phyloP scores from a whole-genome alignment of 73 alveolate genomes.

The Symbiodinium pilosum region DNA sequence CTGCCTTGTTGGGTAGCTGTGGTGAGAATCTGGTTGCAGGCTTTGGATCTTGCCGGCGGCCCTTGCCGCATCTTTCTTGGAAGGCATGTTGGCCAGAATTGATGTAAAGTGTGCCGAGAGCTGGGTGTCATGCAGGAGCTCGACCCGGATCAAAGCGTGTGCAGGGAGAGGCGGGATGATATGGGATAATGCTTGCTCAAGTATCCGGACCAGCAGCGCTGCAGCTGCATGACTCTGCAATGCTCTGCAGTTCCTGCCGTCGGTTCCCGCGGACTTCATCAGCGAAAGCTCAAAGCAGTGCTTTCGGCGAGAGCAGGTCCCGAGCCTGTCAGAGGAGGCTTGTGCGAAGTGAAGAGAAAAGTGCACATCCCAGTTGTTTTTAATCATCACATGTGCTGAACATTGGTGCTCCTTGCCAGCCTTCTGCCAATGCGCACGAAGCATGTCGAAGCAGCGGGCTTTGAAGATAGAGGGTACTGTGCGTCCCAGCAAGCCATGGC shows the following conservation, averaged over 20 bases:
- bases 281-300: conserved; percentile 1
- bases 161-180: neutral
- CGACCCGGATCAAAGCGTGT: neutral
- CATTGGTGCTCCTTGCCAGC: too few relatives aligned
- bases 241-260: neutral
- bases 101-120: too few relatives aligned
- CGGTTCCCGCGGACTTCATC: conserved; percentile 12
- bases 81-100: too few relatives aligned
- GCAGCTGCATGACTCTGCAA: too few relatives aligned
- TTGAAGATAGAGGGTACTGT: too few relatives aligned
- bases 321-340: neutral
- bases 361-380: too few relatives aligned
- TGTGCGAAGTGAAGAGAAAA: neutral
- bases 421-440: too few relatives aligned
- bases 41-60: conserved; percentile 11
- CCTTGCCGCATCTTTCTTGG: neutral
- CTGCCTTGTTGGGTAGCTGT: neutral
- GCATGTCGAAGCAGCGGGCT: too few relatives aligned
- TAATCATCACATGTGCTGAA: too few relatives aligned
- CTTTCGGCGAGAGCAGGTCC: neutral
- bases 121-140: conserved; percentile 9
- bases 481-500: too few relatives aligned
- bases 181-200: neutral
- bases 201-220: neutral
- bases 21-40: neutral